phyloP scores from a whole-genome alignment of 2,329 filamentous ascomycete species.

The Hyphodiscus sp. region DNA sequence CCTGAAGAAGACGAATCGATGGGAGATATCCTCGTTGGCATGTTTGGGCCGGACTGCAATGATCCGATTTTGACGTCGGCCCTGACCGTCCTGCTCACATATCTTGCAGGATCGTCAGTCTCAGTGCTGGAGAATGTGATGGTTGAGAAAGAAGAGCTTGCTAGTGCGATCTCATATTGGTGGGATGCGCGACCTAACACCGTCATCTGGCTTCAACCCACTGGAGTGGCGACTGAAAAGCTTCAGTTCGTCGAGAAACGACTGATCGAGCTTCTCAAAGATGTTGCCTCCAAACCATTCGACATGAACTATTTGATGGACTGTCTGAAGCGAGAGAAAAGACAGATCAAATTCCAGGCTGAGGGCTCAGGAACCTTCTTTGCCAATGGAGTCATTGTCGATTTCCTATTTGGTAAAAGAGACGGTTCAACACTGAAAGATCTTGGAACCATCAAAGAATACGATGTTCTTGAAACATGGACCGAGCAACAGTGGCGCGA shows the following conservation, averaged over 20 bases:
- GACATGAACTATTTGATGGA: conserved; percentile 89
- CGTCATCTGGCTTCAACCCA: conserved; percentile 79
- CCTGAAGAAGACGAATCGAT: conserved; percentile 94
- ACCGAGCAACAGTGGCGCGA: conserved; percentile 74
- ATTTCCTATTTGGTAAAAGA: conserved; percentile 83
- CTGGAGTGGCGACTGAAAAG: conserved; percentile 80
- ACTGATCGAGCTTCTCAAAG: conserved; percentile 74
- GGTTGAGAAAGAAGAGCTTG: conserved; percentile 88
- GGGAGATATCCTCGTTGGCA: conserved; percentile 79
- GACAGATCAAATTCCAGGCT: conserved; percentile 75
- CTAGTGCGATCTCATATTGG: conserved; percentile 76
- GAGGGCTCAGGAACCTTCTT: conserved; percentile 79
- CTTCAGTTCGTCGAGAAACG: conserved; percentile 78
- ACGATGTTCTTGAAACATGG: conserved; percentile 71
- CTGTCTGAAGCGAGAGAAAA: conserved; percentile 73
- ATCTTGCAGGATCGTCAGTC: conserved; percentile 88
- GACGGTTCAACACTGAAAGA: conserved; percentile 71
- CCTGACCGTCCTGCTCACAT: conserved; percentile 72
- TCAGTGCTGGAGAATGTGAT: conserved; percentile 86
- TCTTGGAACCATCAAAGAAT: conserved; percentile 49
- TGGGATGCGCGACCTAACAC: conserved; percentile 75
- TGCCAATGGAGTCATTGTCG: conserved; percentile 77
- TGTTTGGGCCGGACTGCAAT: conserved; percentile 78
- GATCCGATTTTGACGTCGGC: conserved; percentile 64
- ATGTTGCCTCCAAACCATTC: conserved; percentile 71